phyloP scores from a whole-genome alignment of 2,329 filamentous ascomycete genomes.

The Sporothrix schenckii region DNA sequence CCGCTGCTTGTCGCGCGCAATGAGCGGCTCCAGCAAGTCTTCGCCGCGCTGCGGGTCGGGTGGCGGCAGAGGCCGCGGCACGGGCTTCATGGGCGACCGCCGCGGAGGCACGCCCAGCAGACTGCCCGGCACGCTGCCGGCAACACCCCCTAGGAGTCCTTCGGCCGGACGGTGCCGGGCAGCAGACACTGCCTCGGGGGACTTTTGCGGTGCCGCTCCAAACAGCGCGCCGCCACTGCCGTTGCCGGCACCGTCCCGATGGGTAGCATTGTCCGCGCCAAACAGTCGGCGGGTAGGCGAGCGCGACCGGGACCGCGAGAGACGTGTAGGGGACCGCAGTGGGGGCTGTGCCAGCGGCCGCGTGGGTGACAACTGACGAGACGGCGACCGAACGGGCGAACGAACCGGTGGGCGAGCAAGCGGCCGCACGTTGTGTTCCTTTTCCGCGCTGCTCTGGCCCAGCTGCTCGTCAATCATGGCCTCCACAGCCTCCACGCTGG shows the following conservation, averaged over 20 bases:
- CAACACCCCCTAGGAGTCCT: not conserved
- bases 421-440: not conserved
- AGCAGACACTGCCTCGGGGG: slow-evolving; percentile 32
- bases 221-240: slow-evolving; percentile 30
- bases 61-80: slow-evolving; percentile 53
- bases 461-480: slow-evolving; percentile 41
- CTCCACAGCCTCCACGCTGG: slow-evolving; percentile 32
- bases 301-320: slow-evolving; percentile 31
- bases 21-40: slow-evolving; percentile 50
- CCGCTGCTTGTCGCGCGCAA: slow-evolving; percentile 45
- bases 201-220: slow-evolving; percentile 31
- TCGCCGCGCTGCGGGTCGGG: slow-evolving; percentile 49
- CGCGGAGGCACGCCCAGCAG: slow-evolving; percentile 45
- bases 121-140: slow-evolving; percentile 37
- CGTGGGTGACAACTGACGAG: not conserved
- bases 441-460: slow-evolving; percentile 39
- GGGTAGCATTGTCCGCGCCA: not conserved
- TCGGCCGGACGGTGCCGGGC: not conserved
- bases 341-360: slow-evolving; percentile 15
- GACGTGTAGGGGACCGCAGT: not conserved
- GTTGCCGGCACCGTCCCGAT: not conserved
- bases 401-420: slow-evolving; percentile 26
- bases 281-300: slow-evolving; percentile 39
- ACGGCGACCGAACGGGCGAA: slow-evolving; percentile 24
- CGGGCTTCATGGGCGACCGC: slow-evolving; percentile 49